Conservation (phyloP, 2,329 filamentous ascomycete genomes). For the Coniella lustricola region DNA sequence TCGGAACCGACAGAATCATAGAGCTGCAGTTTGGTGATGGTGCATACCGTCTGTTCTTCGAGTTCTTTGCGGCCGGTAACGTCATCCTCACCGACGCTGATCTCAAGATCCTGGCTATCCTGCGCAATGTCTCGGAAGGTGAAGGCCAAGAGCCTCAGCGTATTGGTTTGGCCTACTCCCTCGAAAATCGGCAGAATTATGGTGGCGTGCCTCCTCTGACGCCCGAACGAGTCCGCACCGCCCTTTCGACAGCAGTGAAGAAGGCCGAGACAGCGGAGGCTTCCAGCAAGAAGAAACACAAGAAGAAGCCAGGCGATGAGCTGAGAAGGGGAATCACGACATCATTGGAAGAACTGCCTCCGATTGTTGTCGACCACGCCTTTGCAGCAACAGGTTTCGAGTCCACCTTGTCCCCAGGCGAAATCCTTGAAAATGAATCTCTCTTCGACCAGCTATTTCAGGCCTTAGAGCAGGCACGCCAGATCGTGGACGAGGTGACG, state of each 20-base stretch:
- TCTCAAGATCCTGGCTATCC: slow-evolving; percentile 71
- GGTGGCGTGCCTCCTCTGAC: slow-evolving; percentile 68
- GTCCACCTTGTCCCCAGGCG: slow-evolving; percentile 55
- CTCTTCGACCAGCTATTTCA: slow-evolving; percentile 60
- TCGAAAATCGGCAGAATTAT: slow-evolving; percentile 81
- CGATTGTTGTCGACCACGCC: slow-evolving; percentile 79
- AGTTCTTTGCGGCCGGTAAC: slow-evolving; percentile 96
- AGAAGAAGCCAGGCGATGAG: slow-evolving; percentile 66
- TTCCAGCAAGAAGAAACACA: slow-evolving; percentile 54
- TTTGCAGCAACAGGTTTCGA: slow-evolving; percentile 67
- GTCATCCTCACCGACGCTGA: slow-evolving; percentile 85
- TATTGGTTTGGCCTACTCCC: slow-evolving; percentile 68
- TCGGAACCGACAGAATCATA: slow-evolving; percentile 89
- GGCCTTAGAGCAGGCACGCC: slow-evolving; percentile 63
- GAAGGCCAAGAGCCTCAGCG: slow-evolving; percentile 79
- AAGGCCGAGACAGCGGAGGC: slow-evolving; percentile 45
- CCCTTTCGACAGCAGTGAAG: slow-evolving; percentile 59
- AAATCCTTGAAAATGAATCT: slow-evolving; percentile 60
- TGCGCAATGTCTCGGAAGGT: slow-evolving; percentile 73
- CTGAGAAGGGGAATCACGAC: slow-evolving; percentile 74
- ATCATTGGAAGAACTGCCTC: slow-evolving; percentile 82
- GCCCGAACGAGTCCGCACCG: slow-evolving; percentile 61
- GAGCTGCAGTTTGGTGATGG: slow-evolving; percentile 92
- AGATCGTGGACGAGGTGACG: slow-evolving; percentile 62
- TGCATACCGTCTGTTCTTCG: slow-evolving; percentile 76